These are phyloP conservation scores for Iris pallida DNA, from an alignment of 116 monocot genomes.

Conservation along the genomic window DNA sequence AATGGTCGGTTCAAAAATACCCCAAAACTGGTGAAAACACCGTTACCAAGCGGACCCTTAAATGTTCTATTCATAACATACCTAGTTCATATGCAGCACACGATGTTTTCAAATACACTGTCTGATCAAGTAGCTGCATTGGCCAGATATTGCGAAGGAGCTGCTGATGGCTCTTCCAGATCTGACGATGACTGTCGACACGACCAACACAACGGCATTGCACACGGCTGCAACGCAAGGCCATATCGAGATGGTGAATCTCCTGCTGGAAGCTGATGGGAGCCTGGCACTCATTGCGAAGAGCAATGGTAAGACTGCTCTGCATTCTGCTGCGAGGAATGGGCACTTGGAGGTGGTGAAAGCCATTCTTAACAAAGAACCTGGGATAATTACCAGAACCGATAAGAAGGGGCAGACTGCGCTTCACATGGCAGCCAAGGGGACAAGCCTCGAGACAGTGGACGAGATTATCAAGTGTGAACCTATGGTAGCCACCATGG, in stretches of 20 bases:
- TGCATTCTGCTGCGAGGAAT: slow-evolving; percentile 20
- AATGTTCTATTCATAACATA: no score
- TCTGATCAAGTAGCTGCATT: slow-evolving; percentile 7
- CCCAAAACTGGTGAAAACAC: no score
- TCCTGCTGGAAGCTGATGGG: slow-evolving; percentile 20
- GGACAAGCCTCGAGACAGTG: slow-evolving; percentile 12
- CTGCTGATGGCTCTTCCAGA: slow-evolving; percentile 18
- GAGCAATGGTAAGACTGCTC: slow-evolving; percentile 26
- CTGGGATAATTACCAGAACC: slow-evolving; percentile 12
- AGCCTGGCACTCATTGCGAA: slow-evolving; percentile 25
- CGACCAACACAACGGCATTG: slow-evolving; percentile 22
- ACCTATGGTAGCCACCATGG: slow-evolving; percentile 5
- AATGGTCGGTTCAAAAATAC: no score
- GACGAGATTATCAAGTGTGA: slow-evolving; percentile 12
- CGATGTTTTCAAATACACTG: not conserved
- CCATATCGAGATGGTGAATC: slow-evolving; percentile 16
- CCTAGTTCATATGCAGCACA: no score
- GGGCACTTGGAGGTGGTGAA: slow-evolving; percentile 21
- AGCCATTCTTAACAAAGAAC: slow-evolving; percentile 16
- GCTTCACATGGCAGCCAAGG: slow-evolving; percentile 29
- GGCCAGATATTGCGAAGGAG: slow-evolving; percentile 19
- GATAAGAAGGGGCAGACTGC: slow-evolving; percentile 26
- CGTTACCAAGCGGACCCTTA: no score
- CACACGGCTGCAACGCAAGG: slow-evolving; percentile 25
- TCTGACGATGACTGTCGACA: slow-evolving; percentile 23